phyloP scores from a whole-genome alignment of 2,329 filamentous ascomycete species.

The Didymella segeticola region DNA sequence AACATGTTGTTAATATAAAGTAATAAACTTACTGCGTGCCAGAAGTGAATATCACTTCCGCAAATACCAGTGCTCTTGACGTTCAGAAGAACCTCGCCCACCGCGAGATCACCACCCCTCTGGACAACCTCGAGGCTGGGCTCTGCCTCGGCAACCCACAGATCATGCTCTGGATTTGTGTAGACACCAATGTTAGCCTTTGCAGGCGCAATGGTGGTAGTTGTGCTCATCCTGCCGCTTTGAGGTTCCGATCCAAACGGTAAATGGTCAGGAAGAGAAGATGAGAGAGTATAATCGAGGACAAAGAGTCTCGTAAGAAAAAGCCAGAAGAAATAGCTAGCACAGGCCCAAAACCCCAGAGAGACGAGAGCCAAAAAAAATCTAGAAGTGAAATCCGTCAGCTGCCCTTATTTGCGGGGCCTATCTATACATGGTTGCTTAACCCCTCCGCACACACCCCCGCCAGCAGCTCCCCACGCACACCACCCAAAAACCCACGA shows the following conservation, averaged over 20 bases:
- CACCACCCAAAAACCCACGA: slow-evolving; percentile 16
- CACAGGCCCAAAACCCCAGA: too few species aligned
- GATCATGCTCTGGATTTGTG: slow-evolving; percentile 89
- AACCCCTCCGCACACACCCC: too few species aligned
- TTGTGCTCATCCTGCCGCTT: slow-evolving; percentile 40
- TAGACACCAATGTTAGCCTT: slow-evolving; percentile 96
- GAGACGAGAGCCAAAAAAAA: background rate
- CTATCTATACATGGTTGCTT: slow-evolving; percentile 15
- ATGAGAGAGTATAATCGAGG: slow-evolving; percentile 2
- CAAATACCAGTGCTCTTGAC: slow-evolving; percentile 96
- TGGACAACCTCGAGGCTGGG: slow-evolving; percentile 78
- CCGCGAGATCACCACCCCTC: slow-evolving; percentile 71
- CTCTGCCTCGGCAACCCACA: slow-evolving; percentile 83
- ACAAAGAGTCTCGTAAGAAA: background rate
- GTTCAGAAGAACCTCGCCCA: slow-evolving; percentile 85
- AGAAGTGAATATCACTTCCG: slow-evolving; percentile 96
- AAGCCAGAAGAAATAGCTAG: slow-evolving; percentile 12
- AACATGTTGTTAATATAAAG: too few species aligned
- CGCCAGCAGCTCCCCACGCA: slow-evolving; percentile 8
- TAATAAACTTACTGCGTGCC: slow-evolving; percentile 71
- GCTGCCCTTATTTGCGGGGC: slow-evolving; percentile 19
- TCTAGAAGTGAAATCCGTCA: slow-evolving; percentile 9
- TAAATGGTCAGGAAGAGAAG: slow-evolving; percentile 16
- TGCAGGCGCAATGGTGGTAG: slow-evolving; percentile 56
- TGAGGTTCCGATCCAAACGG: slow-evolving; percentile 12